Evolutionary conservation across 345 rosid species (phyloP).

Genomic region (Orychophragmus violaceus): DNA sequence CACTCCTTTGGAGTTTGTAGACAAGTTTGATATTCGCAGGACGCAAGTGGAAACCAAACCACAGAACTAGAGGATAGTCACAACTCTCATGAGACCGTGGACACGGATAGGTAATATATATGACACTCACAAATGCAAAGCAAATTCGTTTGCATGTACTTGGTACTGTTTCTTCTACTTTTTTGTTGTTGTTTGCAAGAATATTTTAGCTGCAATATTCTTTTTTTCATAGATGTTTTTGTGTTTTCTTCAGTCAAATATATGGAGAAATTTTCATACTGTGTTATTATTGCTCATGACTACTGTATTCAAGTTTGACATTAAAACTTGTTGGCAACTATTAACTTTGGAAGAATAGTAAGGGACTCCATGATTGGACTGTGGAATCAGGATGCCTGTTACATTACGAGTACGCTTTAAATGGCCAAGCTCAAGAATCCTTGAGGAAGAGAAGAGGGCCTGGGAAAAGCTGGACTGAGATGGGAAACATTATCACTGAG

Average conservation of each 20-base stretch:
- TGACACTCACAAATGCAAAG: neutral
- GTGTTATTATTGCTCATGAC: neutral
- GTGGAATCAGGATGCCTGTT: neutral
- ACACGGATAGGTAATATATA: neutral
- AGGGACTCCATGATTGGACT: neutral
- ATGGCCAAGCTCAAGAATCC: slow-evolving; percentile 35
- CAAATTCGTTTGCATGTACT: neutral
- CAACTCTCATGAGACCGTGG: neutral
- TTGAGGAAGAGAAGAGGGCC: slow-evolving; percentile 37
- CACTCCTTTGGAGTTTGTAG: neutral
- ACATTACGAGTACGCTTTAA: slow-evolving; percentile 23
- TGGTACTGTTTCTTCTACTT: neutral
- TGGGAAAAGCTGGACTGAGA: slow-evolving; percentile 40
- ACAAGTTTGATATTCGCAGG: neutral
- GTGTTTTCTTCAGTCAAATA: neutral
- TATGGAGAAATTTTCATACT: no score
- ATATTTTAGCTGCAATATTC: neutral
- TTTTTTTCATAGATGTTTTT: neutral
- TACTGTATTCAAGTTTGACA: neutral
- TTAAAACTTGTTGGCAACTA: slow-evolving; percentile 2
- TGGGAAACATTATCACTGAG: slow-evolving; percentile 25
- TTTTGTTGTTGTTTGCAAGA: neutral
- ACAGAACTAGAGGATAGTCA: neutral
- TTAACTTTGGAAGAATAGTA: neutral
- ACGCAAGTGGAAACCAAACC: neutral